phyloP scores from a whole-genome alignment of 2,329 filamentous ascomycete species.

The Alternaria gaisen region DNA sequence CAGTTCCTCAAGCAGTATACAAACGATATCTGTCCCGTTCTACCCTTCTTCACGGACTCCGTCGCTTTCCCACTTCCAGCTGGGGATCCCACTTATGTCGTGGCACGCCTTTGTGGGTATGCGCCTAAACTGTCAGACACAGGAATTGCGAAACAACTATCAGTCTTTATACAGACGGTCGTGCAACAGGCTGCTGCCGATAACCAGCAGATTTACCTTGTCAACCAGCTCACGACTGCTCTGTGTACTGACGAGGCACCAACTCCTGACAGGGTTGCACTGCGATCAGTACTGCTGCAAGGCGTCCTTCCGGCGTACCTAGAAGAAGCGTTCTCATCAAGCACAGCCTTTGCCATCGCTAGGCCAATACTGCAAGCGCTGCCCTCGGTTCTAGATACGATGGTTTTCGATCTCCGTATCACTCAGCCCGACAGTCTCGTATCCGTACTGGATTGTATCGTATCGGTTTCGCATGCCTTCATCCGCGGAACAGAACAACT shows the following conservation, averaged over 20 bases:
- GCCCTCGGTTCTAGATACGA: slow-evolving; percentile 52
- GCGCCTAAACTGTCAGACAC: slow-evolving; percentile 61
- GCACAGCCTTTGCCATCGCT: slow-evolving; percentile 61
- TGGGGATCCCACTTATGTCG: slow-evolving; percentile 69
- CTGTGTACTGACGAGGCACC: slow-evolving; percentile 58
- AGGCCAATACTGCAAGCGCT: slow-evolving; percentile 62
- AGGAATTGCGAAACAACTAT: slow-evolving; percentile 63
- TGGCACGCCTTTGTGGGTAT: slow-evolving; percentile 68
- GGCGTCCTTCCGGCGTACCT: slow-evolving; percentile 67
- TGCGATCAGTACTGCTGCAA: slow-evolving; percentile 62
- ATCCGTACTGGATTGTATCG: slow-evolving; percentile 49
- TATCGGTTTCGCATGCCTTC: slow-evolving; percentile 51
- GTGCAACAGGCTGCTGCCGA: slow-evolving; percentile 67
- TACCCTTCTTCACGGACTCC: slow-evolving; percentile 69
- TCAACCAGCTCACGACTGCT: slow-evolving; percentile 62
- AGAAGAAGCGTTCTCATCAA: slow-evolving; percentile 56
- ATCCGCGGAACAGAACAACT: slow-evolving; percentile 50
- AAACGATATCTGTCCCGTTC: slow-evolving; percentile 64
- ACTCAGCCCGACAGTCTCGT: slow-evolving; percentile 51
- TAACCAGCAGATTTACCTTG: slow-evolving; percentile 64
- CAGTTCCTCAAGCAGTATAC: slow-evolving; percentile 69
- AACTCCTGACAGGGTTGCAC: slow-evolving; percentile 51
- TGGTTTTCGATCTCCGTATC: slow-evolving; percentile 58
- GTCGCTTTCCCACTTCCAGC: slow-evolving; percentile 67
- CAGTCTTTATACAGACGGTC: slow-evolving; percentile 67